Base-by-base conservation (phyloP, 305 asterid genomes). In the Andrographis paniculata region DNA sequence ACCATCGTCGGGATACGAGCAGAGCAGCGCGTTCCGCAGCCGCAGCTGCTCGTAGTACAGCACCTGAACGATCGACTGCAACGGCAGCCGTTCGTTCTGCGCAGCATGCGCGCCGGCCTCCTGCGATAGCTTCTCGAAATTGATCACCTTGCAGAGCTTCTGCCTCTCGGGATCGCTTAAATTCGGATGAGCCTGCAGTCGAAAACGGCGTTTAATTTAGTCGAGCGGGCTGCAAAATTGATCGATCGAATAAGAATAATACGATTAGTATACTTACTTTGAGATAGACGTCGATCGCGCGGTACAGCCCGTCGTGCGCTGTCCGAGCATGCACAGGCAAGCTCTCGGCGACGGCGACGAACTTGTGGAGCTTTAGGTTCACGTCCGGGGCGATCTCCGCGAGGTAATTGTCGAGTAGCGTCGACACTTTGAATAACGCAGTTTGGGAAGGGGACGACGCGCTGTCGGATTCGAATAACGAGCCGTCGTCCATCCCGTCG, bases 41-140 rank as follows among this genome's bases (percentile, higher is more conserved):
- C 94, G 71, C 70, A 86, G 22, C 66, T 91, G 99, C 78, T 91
- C 99, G 36, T 65, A 75, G 48, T 91, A 91, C 42, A 91, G 94
- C 30, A 91, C 96, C 52, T 91, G 99, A 11, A 91, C 96, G 17
- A 86, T 75, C 14, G 99, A 91, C 45, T 86, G 99, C 62, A 86
- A 84, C 16, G 99, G 91, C 38, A 91, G 96, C 48, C 95, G 87
- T 46, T 91, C 99, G 42, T 91, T 91, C 70, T 83, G 92, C 9
- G 99, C 95, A 19, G 99, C 99, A 5, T 91, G 99, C 1, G 99
- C 79, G 0, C 96, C 95, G 0, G 94, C 94, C 69, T 91, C 96
- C 17, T 68, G 85, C 20, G 96, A 76, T 17, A 91, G 84, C 50
- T 80, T 83, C 71, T 91, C 93, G 42, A 83, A 80, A 60, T 91